phyloP scores from a whole-genome alignment of 1,284 basidiomycete species.

The Ceratobasidium sp. region DNA sequence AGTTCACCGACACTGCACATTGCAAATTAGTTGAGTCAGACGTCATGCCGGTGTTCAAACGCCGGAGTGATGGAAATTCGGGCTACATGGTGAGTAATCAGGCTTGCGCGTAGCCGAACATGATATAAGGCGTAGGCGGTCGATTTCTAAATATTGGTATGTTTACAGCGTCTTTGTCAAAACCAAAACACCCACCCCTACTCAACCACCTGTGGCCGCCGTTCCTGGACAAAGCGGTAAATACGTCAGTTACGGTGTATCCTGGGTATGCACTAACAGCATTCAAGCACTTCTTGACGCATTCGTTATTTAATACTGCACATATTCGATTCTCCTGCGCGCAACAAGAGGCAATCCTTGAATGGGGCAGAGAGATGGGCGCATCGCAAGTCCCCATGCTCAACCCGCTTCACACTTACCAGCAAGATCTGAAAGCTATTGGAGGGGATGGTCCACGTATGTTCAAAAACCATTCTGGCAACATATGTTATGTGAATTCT shows the following conservation, averaged over 20 bases:
- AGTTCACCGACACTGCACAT: not conserved
- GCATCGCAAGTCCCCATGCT: not conserved
- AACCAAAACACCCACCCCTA: too few relatives aligned
- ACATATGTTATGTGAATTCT: conserved; percentile 26
- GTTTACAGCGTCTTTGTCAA: too few relatives aligned
- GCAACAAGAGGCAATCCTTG: conserved; percentile 30
- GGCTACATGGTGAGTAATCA: not conserved
- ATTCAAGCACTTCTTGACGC: conserved; percentile 28
- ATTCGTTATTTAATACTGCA: conserved; percentile 27
- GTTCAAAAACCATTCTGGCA: conserved; percentile 27
- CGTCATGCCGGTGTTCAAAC: not conserved
- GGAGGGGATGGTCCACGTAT: conserved; percentile 13
- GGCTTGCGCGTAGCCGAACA: not conserved
- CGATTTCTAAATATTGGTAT: too few relatives aligned
- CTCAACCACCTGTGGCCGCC: not conserved
- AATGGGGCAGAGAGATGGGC: conserved; percentile 24
- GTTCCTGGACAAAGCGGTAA: conserved; percentile 22
- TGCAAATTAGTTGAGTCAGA: not conserved
- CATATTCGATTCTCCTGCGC: conserved; percentile 20
- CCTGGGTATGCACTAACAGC: not conserved
- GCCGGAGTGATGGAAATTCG: not conserved
- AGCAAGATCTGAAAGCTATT: not conserved
- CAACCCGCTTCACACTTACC: not conserved
- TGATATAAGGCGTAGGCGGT: too few relatives aligned
- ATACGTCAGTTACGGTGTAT: not conserved